A percentile compares a stretch with the other conserved stretches of the same genome.
Evolutionary conservation across 1,139 yeast genomes (phyloP).

Genomic region (Candida mesenterica): DNA sequence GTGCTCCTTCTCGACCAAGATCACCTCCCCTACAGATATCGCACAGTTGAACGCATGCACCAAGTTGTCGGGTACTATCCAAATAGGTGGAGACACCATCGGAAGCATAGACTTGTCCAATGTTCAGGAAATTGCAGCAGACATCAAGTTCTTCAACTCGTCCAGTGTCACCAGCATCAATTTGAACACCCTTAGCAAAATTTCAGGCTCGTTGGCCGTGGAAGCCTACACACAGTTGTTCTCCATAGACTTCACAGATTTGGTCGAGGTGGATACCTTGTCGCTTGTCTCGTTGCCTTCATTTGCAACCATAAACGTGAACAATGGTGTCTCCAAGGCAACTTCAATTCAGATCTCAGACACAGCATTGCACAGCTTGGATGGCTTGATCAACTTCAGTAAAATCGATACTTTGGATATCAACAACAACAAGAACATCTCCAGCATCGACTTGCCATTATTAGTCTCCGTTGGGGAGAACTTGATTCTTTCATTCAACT

Average conservation of each 20-base stretch:
- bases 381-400: constrained; percentile 34
- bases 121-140: constrained; percentile 36
- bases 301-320: constrained; percentile 37
- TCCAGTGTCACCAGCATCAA: constrained; percentile 38
- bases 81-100: constrained; percentile 38
- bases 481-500: constrained; percentile 44
- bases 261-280: constrained; percentile 31
- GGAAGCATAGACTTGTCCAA: constrained; percentile 33
- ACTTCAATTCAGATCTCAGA: constrained; percentile 38
- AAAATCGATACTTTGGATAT: constrained; percentile 38
- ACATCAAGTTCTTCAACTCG: constrained; percentile 38
- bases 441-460: constrained; percentile 34
- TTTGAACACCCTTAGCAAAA: constrained; percentile 30
- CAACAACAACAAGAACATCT: constrained; percentile 47
- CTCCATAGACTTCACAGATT: constrained; percentile 36
- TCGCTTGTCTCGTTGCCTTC: constrained; percentile 45
- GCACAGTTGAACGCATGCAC: constrained; percentile 38
- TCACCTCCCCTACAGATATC: constrained; percentile 39
- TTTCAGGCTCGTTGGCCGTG: constrained; percentile 38
- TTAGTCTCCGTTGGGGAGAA: constrained; percentile 35
- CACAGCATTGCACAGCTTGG: constrained; percentile 42
- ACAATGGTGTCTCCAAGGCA: constrained; percentile 37
- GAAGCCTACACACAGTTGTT: constrained; percentile 43
- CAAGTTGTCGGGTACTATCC: constrained; percentile 41
- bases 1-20: constrained; percentile 43